Evolutionary conservation across 805 yeast genomes (phyloP), one percentile per base, ranked within the genome.

Genomic region (Hanseniaspora thailandica): DNA sequence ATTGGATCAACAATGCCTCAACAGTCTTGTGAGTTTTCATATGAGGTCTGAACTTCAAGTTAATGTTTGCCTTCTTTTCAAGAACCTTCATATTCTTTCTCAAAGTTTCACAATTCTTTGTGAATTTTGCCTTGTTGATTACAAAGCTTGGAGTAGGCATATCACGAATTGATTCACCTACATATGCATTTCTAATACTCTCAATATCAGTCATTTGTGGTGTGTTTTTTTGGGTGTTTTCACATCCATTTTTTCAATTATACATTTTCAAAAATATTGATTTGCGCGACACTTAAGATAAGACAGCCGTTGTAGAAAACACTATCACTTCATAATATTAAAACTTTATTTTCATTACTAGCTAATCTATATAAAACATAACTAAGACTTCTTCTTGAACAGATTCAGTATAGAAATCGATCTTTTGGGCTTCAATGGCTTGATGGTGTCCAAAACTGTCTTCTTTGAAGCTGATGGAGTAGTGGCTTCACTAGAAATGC

Each of bases 11-110:
- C 2, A 80, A 69, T 6, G 85, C 88, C 58, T 80, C 83, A 9
- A 70, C 57, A 1, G 84, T 75, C 63, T 85, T 84, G 63, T 82
- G 88, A 0, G 93, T 85, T 64, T 84, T 84, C 22, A 84, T 78
- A 62, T 84, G 88, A 3, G 84, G 82, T 55, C 94, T 70, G 62
- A 84, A 83, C 19, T 64, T 69, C 5, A 62, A 45, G 10, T 48
- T 47, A 5, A 38, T 38, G 3, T 47, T 57, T n/a, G 56, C 48
- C 5, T 71, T 70, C 2, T 61, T 62, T 12, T 52, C 45, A 26
- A 80, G 60, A 1, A 62, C 61, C 1, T 57, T 49, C 0, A 80
- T 76, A 53, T 71, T 71, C 5, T 61, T 59, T 9, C 78, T 68
- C 85, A 81, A 78, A 30, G 63, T 63, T 10, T 65, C 66, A 57